Conservation (phyloP, 2,329 filamentous ascomycete genomes). For the Beauveria rudraprayagi region DNA sequence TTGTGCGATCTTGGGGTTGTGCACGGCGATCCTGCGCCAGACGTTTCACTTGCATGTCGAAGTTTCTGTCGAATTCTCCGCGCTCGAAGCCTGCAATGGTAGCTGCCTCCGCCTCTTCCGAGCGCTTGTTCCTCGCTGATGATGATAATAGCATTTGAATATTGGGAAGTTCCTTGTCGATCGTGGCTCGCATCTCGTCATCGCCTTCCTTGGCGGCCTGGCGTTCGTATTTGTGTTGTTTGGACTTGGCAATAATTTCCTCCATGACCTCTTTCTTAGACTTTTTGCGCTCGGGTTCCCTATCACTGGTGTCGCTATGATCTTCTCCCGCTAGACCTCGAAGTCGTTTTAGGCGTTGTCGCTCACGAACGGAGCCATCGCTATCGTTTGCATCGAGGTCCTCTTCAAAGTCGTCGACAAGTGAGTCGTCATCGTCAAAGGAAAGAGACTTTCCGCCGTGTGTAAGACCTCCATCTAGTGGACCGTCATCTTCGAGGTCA, state of each 20-base stretch:
- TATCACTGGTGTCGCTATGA: constrained; percentile 42
- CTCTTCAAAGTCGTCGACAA: constrained; percentile 67
- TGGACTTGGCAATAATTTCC: constrained; percentile 95
- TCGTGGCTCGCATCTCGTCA: constrained; percentile 72
- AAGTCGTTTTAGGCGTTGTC: constrained; percentile 48
- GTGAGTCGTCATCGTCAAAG: constrained; percentile 48
- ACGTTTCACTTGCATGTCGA: constrained; percentile 75
- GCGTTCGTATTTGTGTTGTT: constrained; percentile 87
- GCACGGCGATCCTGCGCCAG: constrained; percentile 79
- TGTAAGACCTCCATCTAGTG: constrained; percentile 57
- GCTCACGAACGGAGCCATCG: constrained; percentile 46
- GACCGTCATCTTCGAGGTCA: constrained; percentile 73
- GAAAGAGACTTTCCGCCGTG: constrained; percentile 72
- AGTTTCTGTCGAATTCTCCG: constrained; percentile 70
- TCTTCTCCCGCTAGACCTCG: constrained; percentile 39
- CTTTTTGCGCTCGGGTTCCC: constrained; percentile 77
- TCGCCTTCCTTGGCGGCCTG: constrained; percentile 91
- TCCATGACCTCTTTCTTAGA: constrained; percentile 96
- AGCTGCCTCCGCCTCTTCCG: constrained; percentile 18
- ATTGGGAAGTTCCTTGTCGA: constrained; percentile 75
- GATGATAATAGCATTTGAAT: constrained; percentile 63
- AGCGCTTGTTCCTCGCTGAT: constrained; percentile 31
- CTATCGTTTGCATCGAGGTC: constrained; percentile 58
- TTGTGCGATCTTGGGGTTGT: constrained; percentile 76
- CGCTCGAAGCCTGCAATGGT: constrained; percentile 50